phyloP scores from a whole-genome alignment of 495 filamentous ascomycete genomes.

The Hamigera avellanea region DNA sequence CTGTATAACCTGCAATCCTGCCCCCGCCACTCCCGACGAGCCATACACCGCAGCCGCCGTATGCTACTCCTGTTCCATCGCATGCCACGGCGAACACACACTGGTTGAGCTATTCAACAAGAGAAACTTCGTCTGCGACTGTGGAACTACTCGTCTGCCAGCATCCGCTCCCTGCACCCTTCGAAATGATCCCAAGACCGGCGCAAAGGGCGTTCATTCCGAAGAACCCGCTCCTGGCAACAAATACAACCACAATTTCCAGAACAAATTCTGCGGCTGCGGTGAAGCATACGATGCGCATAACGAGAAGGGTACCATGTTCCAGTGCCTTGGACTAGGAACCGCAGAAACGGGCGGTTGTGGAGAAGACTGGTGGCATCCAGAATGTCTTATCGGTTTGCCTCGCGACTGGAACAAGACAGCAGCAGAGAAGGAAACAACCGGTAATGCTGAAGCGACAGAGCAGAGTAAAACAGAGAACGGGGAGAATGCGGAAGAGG shows the following conservation, averaged over 20 bases:
- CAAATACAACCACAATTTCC: slow-evolving; percentile 90
- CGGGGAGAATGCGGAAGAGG: slow-evolving; percentile 31
- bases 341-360: slow-evolving; percentile 72
- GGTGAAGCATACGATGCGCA: slow-evolving; percentile 73
- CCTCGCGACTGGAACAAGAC: slow-evolving; percentile 38
- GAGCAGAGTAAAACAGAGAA: slow-evolving; percentile 7
- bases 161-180: slow-evolving; percentile 60
- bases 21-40: slow-evolving; percentile 46
- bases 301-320: slow-evolving; percentile 95
- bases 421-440: slow-evolving; percentile 8
- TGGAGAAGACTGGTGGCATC: slow-evolving; percentile 99
- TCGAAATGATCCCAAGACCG: slow-evolving; percentile 61
- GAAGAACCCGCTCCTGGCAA: slow-evolving; percentile 62
- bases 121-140: slow-evolving; percentile 93
- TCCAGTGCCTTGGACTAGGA: slow-evolving; percentile 86
- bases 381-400: slow-evolving; percentile 80
- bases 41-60: slow-evolving; percentile 69
- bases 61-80: slow-evolving; percentile 93
- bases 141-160: slow-evolving; percentile 75
- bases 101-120: slow-evolving; percentile 95
- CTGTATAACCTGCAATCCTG: slow-evolving; percentile 86
- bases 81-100: slow-evolving; percentile 90
- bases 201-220: slow-evolving; percentile 65
- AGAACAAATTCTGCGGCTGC: slow-evolving; percentile 87
- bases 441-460: slow-evolving; percentile 6